These are phyloP conservation scores for Irpex sp. DNA, from an alignment of 1,284 basidiomycete genomes.

Conservation along the genomic window DNA sequence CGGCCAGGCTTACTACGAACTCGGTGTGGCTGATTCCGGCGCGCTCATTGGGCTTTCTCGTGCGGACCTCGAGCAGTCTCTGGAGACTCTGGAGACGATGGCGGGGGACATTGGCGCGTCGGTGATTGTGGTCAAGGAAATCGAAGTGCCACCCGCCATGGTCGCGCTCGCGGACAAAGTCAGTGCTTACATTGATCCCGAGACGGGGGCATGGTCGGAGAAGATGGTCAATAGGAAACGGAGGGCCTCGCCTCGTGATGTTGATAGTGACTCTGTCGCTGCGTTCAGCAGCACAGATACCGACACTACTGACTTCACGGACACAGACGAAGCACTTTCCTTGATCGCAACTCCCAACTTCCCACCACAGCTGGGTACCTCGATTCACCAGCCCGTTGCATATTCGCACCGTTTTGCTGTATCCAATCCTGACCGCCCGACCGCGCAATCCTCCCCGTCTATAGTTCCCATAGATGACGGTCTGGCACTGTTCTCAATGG, in stretches of 20 bases:
- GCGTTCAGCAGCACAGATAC: conserved; percentile 33
- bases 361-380: neutral
- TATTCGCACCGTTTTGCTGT: conserved; percentile 15
- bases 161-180: conserved; percentile 35
- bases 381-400: conserved; percentile 2
- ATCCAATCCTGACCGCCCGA: conserved; percentile 22
- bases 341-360: conserved; percentile 14
- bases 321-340: conserved; percentile 31
- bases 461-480: conserved; percentile 29
- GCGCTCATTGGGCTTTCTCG: conserved; percentile 78
- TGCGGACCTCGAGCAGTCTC: conserved; percentile 71
- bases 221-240: conserved; percentile 24
- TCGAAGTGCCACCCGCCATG: conserved; percentile 62
- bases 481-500: conserved; percentile 45
- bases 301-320: conserved; percentile 27
- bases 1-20: conserved; percentile 90
- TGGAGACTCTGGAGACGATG: conserved; percentile 88
- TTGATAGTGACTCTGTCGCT: conserved; percentile 20
- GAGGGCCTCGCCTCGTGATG: conserved; percentile 1
- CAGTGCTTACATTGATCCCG: conserved; percentile 25
- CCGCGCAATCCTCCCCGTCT: conserved; percentile 26
- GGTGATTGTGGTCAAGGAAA: conserved; percentile 83
- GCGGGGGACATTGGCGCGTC: conserved; percentile 88
- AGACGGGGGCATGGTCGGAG: conserved; percentile 28
- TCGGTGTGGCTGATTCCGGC: conserved; percentile 87